Evolutionary conservation across 805 yeast species (phyloP).

Genomic region (Schizosaccharomyces osmophilus): DNA sequence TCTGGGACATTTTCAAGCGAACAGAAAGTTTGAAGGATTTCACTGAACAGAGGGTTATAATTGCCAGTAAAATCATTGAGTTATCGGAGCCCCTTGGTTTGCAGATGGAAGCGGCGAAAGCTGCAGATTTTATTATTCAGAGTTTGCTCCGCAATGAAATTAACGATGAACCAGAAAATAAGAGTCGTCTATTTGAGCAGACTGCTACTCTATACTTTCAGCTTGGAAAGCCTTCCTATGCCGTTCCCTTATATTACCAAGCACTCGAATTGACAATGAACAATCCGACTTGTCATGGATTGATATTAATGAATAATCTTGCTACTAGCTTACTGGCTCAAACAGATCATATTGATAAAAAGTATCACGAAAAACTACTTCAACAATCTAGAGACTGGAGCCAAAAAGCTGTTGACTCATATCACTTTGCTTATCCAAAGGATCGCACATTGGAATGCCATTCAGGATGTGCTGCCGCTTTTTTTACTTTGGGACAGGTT

Average conservation of each 20-base stretch:
- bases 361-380: not conserved
- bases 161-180: not conserved
- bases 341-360: not conserved
- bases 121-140: not conserved
- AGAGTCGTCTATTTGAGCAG: not conserved
- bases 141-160: not conserved
- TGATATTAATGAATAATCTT: not conserved
- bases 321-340: not conserved
- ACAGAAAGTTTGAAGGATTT: not conserved
- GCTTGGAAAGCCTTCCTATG: not conserved
- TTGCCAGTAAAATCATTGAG: not conserved
- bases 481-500: not conserved
- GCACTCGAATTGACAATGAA: not conserved
- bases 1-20: not conserved
- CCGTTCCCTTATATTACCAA: not conserved
- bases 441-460: not conserved
- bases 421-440: not conserved
- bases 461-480: not conserved
- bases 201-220: not conserved
- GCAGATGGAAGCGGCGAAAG: not conserved
- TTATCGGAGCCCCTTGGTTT: not conserved
- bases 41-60: not conserved
- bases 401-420: not conserved
- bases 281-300: not conserved
- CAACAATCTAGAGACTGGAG: not conserved